Evolutionary conservation across 305 asterid species (phyloP), one percentile per base, ranked within the genome.

Genomic region (Fraxinus paxiana): DNA sequence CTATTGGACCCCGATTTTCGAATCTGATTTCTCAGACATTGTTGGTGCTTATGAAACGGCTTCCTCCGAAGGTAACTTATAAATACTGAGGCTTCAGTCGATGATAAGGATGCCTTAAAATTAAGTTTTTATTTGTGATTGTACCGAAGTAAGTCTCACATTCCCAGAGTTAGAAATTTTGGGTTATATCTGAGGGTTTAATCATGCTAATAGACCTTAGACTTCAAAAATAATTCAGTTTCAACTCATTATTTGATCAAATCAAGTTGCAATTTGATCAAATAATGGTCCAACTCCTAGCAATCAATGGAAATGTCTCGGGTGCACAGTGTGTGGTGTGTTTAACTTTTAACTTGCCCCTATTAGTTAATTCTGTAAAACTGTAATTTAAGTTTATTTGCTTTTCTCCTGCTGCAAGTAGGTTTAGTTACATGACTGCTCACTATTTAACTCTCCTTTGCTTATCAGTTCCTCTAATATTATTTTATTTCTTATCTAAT

Each of bases 1-100:
- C 98, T 12, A 91, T 96, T 82, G 99, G 98, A 78, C 99, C 99
- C 86, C 94, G 99, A 41, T 96, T 92, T 89, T 96, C 99, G 12
- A 96, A 94, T 86, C 82, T 96, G 86, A 96, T 94, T 81, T 92
- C 96, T 85, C 99, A 96, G 89, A 96, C 99, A 77, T 83, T 96
- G 90, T 70, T 96, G 97, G 97, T 94, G 85, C 97, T 92, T 82
- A 89, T 96, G 81, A 94, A 94, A 88, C 94, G 97, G 80, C 89
- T 86, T 74, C 99, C 99, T 77, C 99, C 99, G 12, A 92, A 92
- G 96, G 99, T 94, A 87, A 15, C 80, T 70, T 77, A 28, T 82
- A 59, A 61, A 41, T 41, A 41, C n/a, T 74, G 48, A 70, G 41
- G 31, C 65, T 28, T 75, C 15, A 48, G 43, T 80, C 41, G 33